Evolutionary conservation across 2,329 filamentous ascomycete genomes (phyloP).

Genomic region (Colletotrichum endophyticum): DNA sequence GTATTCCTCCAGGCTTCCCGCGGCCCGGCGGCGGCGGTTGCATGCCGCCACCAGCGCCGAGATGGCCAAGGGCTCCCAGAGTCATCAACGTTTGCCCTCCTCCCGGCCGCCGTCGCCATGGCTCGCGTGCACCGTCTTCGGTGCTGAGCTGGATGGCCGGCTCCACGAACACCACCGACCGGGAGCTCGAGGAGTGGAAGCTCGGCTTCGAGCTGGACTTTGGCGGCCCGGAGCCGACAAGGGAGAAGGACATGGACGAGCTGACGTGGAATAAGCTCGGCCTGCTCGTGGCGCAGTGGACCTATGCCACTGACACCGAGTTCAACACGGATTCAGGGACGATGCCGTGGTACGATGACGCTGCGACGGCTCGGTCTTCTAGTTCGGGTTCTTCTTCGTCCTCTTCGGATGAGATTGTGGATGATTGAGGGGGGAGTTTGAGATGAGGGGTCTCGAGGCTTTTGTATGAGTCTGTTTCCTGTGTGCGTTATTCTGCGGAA

Average conservation of each 20-base stretch:
- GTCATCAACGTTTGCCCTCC: background rate
- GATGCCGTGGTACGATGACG: constrained; percentile 7
- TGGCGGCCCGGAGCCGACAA: background rate
- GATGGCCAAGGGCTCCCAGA: background rate
- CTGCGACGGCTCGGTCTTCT: background rate
- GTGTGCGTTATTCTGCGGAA: background rate
- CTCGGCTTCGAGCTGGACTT: background rate
- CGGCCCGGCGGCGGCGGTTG: background rate
- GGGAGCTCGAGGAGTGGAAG: background rate
- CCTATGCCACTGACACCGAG: constrained; percentile 3
- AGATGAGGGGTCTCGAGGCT: background rate
- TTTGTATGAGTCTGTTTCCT: background rate
- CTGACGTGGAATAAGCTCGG: background rate
- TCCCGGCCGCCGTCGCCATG: background rate
- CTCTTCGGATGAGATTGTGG: background rate
- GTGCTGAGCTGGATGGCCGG: background rate
- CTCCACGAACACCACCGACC: background rate
- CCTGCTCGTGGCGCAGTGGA: constrained; percentile 2
- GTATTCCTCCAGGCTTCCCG: background rate
- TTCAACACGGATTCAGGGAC: background rate
- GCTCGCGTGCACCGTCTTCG: background rate
- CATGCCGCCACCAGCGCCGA: background rate
- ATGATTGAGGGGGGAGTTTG: background rate
- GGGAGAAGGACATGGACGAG: constrained; percentile 2
- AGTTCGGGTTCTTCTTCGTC: background rate